Evolutionary conservation across 805 yeast genomes (phyloP), one percentile per base, ranked within the genome.

Genomic region (Wickerhamiella musiphila): DNA sequence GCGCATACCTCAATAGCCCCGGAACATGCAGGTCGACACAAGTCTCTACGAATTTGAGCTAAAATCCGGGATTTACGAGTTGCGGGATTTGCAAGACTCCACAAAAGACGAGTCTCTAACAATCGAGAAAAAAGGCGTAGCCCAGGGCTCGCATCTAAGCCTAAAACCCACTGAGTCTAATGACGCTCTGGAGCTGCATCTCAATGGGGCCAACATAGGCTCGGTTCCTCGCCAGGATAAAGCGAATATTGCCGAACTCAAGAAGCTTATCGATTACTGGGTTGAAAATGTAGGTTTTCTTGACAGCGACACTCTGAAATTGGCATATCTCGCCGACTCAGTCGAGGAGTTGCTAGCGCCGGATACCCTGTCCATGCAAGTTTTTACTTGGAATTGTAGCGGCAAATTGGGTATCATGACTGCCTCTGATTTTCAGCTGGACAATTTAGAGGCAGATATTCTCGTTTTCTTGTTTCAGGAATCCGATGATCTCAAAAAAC

Each of bases 401-500:
- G 60, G 58, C 12, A 42, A 26, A 50, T 57, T 14, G 18, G 39
- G 8, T 47, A 44, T 31, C 43, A 43, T 26, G n/a, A 27, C 6
- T 30, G 23, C 26, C 17, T 15, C 7, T 6, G 25, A 15, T 16
- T 29, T 23, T 32, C 23, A 18, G 25, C 36, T 28, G 12, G 17
- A 13, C 11, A 17, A 28, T 18, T 45, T 53, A 13, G 38, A 53
- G 19, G 69, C 76, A 28, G 94, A 84, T 46, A 52, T 84, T 4
- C 74, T 79, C 13, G 76, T 75, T 2, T 63, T 90, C 40, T 94
- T 93, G 5, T 61, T 90, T 32, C 93, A 90, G 52, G 98, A 90
- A 23, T 27, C 46, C 14, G 81, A 73, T 47, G 61, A 62, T 5
- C 58, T 46, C 9, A 40, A 36, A 23, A 46, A 49, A 32, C 55